Conservation (phyloP, 306 rosid species). For the Cucurbita argyrosperma region DNA sequence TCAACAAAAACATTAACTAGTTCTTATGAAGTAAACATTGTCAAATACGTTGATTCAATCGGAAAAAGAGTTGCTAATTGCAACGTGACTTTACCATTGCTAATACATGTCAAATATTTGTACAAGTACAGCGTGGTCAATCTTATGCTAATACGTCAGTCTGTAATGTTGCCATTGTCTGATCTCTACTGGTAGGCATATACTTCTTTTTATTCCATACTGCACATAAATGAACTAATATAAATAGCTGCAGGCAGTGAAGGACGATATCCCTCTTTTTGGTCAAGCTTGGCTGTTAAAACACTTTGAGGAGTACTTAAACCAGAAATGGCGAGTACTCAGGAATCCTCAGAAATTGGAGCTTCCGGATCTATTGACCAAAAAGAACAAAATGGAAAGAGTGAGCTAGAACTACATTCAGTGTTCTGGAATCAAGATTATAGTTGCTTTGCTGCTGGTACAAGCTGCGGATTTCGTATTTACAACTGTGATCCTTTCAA, state of each 20-base stretch:
- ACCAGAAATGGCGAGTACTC: background rate
- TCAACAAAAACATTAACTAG: background rate
- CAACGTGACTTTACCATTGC: background rate
- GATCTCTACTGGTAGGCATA: background rate
- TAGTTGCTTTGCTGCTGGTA: constrained; percentile 83
- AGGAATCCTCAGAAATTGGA: constrained; percentile 35
- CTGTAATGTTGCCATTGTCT: background rate
- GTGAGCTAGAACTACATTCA: constrained; percentile 41
- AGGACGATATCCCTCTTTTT: background rate
- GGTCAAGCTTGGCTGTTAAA: background rate
- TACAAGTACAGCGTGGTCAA: background rate
- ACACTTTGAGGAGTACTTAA: background rate
- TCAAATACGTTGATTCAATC: background rate
- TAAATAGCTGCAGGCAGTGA: background rate
- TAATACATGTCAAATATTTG: background rate
- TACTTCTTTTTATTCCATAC: background rate
- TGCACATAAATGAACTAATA: background rate
- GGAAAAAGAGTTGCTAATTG: background rate
- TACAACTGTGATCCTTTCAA: constrained; percentile 79
- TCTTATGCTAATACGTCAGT: background rate
- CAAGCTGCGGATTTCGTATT: constrained; percentile 69
- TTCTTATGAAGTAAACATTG: background rate
- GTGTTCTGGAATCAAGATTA: constrained; percentile 86
- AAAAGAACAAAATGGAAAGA: constrained; percentile 23
- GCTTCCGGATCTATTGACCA: constrained; percentile 33